A percentile compares a stretch with the other conserved stretches of the same genome.
Evolutionary conservation across 106 monocot genomes (phyloP).

Genomic region (Alisma plantagoaquatica): DNA sequence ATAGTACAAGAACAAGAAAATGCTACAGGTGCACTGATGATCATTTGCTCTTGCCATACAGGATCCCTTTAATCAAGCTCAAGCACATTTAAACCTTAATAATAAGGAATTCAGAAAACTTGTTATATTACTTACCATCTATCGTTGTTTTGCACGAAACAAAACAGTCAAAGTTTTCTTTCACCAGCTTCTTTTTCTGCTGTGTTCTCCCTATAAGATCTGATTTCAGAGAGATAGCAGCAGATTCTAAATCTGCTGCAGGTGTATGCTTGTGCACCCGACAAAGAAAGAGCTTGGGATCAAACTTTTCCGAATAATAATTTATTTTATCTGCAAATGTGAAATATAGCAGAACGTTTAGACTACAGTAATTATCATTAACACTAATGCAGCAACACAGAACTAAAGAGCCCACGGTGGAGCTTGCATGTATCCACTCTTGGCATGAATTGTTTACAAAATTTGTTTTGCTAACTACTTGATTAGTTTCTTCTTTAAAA

Average conservation of each 20-base stretch:
- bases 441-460: neutral
- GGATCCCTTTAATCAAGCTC: no score
- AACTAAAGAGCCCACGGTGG: neutral
- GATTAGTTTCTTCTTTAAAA: neutral
- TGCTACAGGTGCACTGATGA: no score
- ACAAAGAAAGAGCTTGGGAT: conserved; percentile 78
- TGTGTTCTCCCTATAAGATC: conserved; percentile 95
- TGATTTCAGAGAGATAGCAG: conserved; percentile 69
- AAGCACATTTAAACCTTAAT: no score
- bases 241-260: conserved; percentile 87
- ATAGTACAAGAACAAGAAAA: no score
- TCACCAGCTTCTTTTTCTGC: conserved; percentile 91
- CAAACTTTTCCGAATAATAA: conserved; percentile 83
- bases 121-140: conserved; percentile 82
- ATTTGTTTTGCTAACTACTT: neutral
- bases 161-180: conserved; percentile 99
- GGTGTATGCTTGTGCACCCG: conserved; percentile 86
- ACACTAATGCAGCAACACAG: no score
- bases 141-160: conserved; percentile 99
- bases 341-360: neutral
- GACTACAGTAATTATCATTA: neutral
- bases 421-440: neutral
- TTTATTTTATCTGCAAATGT: conserved; percentile 80
- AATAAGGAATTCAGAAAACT: no score
- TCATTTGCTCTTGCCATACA: no score